Conservation (phyloP, 768 basidiomycete genomes). For the Pleurotus tuoliensis region DNA sequence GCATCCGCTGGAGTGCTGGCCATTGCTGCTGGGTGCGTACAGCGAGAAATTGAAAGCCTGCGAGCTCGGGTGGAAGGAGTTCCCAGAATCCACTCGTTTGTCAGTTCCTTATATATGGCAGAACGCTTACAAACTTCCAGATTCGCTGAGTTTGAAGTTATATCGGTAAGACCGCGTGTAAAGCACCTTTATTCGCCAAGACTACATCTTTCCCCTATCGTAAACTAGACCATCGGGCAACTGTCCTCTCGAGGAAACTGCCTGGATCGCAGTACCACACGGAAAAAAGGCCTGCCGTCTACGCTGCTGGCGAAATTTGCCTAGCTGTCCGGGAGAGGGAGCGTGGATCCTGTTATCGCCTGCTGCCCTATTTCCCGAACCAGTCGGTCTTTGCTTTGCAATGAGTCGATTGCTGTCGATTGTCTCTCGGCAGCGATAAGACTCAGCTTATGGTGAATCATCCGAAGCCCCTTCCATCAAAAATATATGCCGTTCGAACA, state of each 20-base stretch:
- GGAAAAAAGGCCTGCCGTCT: neutral
- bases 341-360: too few relatives aligned
- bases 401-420: neutral
- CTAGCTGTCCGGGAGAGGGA: too few relatives aligned
- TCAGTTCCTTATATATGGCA: too few relatives aligned
- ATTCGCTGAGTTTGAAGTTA: conserved; percentile 6
- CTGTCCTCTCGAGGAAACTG: neutral
- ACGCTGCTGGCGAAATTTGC: too few relatives aligned
- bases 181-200: neutral
- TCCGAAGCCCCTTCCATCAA: neutral
- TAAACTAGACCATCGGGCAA: too few relatives aligned
- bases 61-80: conserved; percentile 3
- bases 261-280: neutral
- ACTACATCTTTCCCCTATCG: neutral
- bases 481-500: too few relatives aligned
- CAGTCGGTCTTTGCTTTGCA: neutral
- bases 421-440: neutral
- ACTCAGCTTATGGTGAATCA: neutral
- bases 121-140: conserved; percentile 1
- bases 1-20: conserved; percentile 21
- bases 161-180: neutral
- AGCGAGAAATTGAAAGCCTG: neutral
- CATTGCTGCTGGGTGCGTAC: neutral
- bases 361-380: neutral
- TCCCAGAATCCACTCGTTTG: neutral